Percentiles rank a stretch among this genome's conserved stretches.
phyloP scores from a whole-genome alignment of 192 early-diverging fungal genomes.

The Ambispora gerdemannii region DNA sequence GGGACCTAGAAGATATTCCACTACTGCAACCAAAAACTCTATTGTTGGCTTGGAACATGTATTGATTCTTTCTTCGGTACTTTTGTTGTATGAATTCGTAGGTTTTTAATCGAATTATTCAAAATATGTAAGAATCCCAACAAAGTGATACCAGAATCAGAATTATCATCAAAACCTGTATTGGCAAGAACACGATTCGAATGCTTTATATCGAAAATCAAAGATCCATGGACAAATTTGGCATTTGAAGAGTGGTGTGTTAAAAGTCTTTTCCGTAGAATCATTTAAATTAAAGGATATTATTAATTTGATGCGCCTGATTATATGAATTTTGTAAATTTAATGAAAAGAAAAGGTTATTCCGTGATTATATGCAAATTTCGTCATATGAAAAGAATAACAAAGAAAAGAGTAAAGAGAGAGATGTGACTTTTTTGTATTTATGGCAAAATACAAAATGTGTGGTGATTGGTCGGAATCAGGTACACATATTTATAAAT shows the following conservation, averaged over 20 bases:
- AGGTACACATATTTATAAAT: constrained; percentile 44
- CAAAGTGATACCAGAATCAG: no score
- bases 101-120: no score
- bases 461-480: constrained; percentile 94
- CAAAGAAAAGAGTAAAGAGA: background rate
- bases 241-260: constrained; percentile 86
- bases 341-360: constrained; percentile 55
- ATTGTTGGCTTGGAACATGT: no score
- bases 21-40: no score
- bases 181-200: constrained; percentile 34
- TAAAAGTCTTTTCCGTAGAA: no score
- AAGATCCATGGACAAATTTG: constrained; percentile 76
- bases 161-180: no score
- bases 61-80: no score
- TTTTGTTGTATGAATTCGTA: no score
- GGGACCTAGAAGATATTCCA: no score
- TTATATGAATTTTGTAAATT: background rate
- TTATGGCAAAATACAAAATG: constrained; percentile 86
- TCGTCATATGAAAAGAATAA: background rate
- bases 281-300: background rate
- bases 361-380: constrained; percentile 55
- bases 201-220: constrained; percentile 63
- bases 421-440: constrained; percentile 61
- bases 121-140: no score
- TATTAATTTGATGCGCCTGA: background rate